Conservation (phyloP, 805 yeast species). For the Candida boleticola region DNA sequence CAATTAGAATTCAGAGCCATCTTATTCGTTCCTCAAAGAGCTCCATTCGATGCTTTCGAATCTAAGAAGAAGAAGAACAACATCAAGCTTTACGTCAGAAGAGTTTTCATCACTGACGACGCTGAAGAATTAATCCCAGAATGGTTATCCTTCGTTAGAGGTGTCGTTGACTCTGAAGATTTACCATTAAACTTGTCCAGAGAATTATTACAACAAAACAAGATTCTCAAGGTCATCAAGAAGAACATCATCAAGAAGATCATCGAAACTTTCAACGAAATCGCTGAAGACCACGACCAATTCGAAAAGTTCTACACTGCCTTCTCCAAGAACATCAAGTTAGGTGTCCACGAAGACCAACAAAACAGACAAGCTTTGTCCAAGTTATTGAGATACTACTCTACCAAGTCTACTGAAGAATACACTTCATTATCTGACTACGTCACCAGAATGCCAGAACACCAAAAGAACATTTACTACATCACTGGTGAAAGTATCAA, state of each 20-base stretch:
- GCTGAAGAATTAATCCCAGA: slow-evolving; percentile 99
- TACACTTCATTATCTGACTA: slow-evolving; percentile 92
- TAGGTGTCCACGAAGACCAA: slow-evolving; percentile 98
- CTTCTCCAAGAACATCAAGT: slow-evolving; percentile 95
- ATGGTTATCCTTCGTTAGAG: slow-evolving; percentile 95
- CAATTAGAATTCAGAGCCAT: slow-evolving; percentile 99
- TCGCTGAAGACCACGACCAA: slow-evolving; percentile 98
- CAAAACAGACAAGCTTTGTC: slow-evolving; percentile 96
- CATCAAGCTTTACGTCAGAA: slow-evolving; percentile 98
- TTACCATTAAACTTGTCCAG: slow-evolving; percentile 99
- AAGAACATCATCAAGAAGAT: slow-evolving; percentile 98
- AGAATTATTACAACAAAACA: slow-evolving; percentile 99
- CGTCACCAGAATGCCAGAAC: slow-evolving; percentile 99
- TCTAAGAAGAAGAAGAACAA: slow-evolving; percentile 98
- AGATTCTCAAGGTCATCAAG: slow-evolving; percentile 98
- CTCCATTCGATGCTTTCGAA: slow-evolving; percentile 98
- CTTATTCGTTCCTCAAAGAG: slow-evolving; percentile 96
- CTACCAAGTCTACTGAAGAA: slow-evolving; percentile 94
- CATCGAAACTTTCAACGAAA: slow-evolving; percentile 98
- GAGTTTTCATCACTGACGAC: slow-evolving; percentile 99
- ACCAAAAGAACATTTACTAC: slow-evolving; percentile 98
- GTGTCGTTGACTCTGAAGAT: slow-evolving; percentile 99
- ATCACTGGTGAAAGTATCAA: slow-evolving; percentile 98
- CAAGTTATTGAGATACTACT: slow-evolving; percentile 93
- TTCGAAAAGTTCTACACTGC: slow-evolving; percentile 98